A percentile compares a stretch with the other conserved stretches of the same genome.
These are phyloP conservation scores for Pythium aristosporum DNA, from an alignment of 352 stramenopile species.

Conservation along the genomic window DNA sequence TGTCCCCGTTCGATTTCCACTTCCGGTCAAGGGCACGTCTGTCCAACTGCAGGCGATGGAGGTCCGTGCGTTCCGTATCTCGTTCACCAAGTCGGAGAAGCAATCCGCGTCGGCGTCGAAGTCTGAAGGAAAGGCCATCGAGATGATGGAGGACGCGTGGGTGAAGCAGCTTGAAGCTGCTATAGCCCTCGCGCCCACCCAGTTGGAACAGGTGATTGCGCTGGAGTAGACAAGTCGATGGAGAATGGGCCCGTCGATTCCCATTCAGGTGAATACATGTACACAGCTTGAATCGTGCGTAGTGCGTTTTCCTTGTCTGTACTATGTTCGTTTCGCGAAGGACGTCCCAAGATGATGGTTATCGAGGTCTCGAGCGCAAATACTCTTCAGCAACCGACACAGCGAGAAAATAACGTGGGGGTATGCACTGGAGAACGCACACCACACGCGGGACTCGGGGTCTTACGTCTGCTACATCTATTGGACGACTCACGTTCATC, in stretches of 20 bases:
- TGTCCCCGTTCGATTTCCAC: conserved; percentile 22
- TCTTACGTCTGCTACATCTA: background rate
- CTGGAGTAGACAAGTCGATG: conserved; percentile 18
- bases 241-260: background rate
- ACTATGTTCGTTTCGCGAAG: too few relatives aligned
- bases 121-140: background rate
- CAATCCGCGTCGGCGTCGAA: background rate
- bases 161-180: conserved; percentile 13
- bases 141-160: conserved; percentile 24
- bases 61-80: conserved; percentile 91
- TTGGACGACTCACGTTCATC: background rate
- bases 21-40: conserved; percentile 50
- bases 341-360: too few relatives aligned
- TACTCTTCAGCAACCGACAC: too few relatives aligned
- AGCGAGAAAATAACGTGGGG: too few relatives aligned
- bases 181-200: conserved; percentile 4
- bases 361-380: too few relatives aligned
- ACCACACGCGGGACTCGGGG: too few relatives aligned
- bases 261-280: conserved; percentile 8
- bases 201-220: conserved; percentile 23
- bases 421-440: too few relatives aligned
- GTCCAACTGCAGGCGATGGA: conserved; percentile 90
- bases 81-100: conserved; percentile 36
- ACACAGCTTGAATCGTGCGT: background rate
- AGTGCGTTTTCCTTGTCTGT: background rate